Conservation (phyloP, 169 alveolate species). For the Eimeria zaria region DNA sequence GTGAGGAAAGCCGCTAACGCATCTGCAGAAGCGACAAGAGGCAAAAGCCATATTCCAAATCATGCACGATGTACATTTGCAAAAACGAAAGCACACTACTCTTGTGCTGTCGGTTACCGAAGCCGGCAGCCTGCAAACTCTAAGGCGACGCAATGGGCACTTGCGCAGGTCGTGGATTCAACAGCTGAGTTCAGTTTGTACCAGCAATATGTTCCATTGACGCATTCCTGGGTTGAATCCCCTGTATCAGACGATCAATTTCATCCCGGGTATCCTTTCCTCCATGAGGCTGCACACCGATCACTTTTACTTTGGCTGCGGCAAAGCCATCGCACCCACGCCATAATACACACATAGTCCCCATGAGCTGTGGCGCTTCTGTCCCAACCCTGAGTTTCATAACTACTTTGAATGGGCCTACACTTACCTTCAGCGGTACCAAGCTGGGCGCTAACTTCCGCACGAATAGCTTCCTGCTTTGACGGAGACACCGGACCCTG, state of each 20-base stretch:
- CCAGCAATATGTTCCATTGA: slow-evolving; percentile 39
- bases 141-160: not conserved
- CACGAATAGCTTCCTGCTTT: slow-evolving; percentile 3
- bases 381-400: not conserved
- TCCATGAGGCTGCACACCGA: slow-evolving; percentile 1
- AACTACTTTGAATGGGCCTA: not conserved
- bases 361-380: slow-evolving; percentile 3
- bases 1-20: slow-evolving; percentile 28
- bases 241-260: slow-evolving; percentile 16
- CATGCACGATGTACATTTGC: not conserved
- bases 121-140: not conserved
- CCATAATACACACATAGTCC: not conserved
- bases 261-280: not conserved
- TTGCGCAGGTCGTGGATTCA: not conserved
- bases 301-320: slow-evolving; percentile 20
- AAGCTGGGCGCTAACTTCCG: slow-evolving; percentile 33
- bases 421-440: slow-evolving; percentile 46
- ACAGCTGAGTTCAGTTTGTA: not conserved
- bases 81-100: not conserved
- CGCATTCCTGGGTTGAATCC: not conserved
- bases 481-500: slow-evolving; percentile 40
- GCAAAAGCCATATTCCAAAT: not conserved
- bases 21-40: slow-evolving; percentile 6
- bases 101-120: not conserved
- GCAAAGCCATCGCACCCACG: not conserved